These are phyloP conservation scores for Xylariaceae sp. DNA, from an alignment of 2,329 filamentous ascomycete species.

Conservation along the genomic window DNA sequence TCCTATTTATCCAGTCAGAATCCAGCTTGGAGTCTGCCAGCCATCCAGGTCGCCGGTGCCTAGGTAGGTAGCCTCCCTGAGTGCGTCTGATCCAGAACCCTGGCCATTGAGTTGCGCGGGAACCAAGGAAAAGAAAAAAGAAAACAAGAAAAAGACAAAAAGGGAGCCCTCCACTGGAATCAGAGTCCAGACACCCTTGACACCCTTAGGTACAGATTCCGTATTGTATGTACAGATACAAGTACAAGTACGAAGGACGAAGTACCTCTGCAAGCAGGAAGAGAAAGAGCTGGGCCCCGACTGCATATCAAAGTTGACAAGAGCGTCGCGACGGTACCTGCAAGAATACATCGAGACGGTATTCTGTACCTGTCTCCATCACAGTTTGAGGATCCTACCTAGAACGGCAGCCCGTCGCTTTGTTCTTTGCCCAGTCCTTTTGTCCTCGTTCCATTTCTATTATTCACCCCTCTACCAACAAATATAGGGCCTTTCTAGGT, in stretches of 20 bases:
- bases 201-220: neutral
- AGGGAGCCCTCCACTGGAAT: neutral
- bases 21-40: neutral
- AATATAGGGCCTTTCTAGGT: neutral
- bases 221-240: conserved; percentile 2
- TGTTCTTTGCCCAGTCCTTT: conserved; percentile 3
- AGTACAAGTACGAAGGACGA: neutral
- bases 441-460: conserved; percentile 13
- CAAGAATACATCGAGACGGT: too few species aligned
- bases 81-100: neutral
- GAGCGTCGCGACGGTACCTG: conserved; percentile 4
- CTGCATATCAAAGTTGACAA: neutral
- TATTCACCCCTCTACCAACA: conserved; percentile 5
- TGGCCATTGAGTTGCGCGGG: neutral
- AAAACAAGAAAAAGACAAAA: neutral
- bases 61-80: conserved; percentile 1
- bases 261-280: conserved; percentile 5
- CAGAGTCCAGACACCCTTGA: neutral
- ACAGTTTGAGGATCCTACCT: conserved; percentile 17
- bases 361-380: neutral
- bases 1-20: neutral
- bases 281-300: conserved; percentile 4
- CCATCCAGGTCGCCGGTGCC: conserved; percentile 1
- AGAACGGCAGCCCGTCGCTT: conserved; percentile 14
- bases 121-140: neutral